phyloP scores from a whole-genome alignment of 148 eudicot species.

The Persicaria maculosa region DNA sequence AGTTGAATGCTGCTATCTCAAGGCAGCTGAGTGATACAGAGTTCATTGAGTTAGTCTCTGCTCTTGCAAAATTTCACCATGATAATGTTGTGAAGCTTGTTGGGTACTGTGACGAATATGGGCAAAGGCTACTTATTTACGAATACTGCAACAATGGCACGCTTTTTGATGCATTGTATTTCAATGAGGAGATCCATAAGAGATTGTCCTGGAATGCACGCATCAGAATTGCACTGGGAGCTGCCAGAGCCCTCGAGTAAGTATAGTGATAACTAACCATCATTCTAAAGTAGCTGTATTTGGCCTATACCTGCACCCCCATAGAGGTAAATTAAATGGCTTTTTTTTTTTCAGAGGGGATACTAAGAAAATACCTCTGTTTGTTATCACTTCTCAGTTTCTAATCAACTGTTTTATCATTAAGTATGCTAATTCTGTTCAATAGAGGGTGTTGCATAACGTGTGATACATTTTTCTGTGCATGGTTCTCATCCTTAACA shows the following conservation, averaged over 20 bases:
- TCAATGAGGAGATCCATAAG: slow-evolving; percentile 59
- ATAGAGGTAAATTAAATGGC: too few species aligned
- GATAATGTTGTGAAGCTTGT: slow-evolving; percentile 62
- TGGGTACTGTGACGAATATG: slow-evolving; percentile 85
- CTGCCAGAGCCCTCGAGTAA: slow-evolving; percentile 93
- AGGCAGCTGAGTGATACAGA: slow-evolving; percentile 47
- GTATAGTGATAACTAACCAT: slow-evolving; percentile 18
- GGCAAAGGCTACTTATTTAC: slow-evolving; percentile 58
- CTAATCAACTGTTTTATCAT: too few species aligned
- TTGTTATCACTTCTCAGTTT: too few species aligned
- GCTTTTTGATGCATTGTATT: slow-evolving; percentile 69
- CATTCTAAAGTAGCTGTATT: background rate
- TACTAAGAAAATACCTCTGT: too few species aligned
- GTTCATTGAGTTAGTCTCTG: slow-evolving; percentile 57
- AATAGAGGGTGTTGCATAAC: too few species aligned
- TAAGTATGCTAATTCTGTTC: too few species aligned
- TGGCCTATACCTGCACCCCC: background rate
- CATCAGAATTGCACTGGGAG: slow-evolving; percentile 72
- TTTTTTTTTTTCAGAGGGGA: too few species aligned
- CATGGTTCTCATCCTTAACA: background rate
- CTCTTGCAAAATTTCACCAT: slow-evolving; percentile 58
- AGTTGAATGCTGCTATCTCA: slow-evolving; percentile 49
- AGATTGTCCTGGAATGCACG: slow-evolving; percentile 82
- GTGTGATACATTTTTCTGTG: too few species aligned
- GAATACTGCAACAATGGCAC: slow-evolving; percentile 67